phyloP scores from a whole-genome alignment of 164 flowering plant genomes.

The Malania oleifera region DNA sequence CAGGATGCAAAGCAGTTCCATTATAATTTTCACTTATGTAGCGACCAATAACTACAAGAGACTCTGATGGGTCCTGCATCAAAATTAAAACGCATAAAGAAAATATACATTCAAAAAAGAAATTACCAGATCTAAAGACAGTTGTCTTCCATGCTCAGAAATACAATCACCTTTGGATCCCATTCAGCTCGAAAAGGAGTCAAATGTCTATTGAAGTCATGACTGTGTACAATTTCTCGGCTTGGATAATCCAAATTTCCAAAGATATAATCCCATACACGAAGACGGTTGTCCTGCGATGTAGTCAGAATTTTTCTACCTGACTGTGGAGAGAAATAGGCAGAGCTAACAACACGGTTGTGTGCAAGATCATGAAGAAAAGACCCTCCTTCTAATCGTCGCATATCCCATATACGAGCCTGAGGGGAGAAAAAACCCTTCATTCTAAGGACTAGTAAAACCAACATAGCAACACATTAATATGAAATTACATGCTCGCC shows the following conservation, averaged over 20 bases:
- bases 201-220: conserved; percentile 85
- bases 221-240: conserved; percentile 91
- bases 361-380: conserved; percentile 57
- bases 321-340: conserved; percentile 76
- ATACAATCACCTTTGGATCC: conserved; percentile 81
- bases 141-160: neutral
- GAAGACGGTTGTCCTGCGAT: conserved; percentile 78
- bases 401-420: conserved; percentile 95
- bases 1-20: conserved; percentile 90
- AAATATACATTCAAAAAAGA: neutral
- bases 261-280: conserved; percentile 87
- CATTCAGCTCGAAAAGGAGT: conserved; percentile 93
- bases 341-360: conserved; percentile 83
- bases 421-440: conserved; percentile 17
- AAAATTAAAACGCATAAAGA: neutral
- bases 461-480: too few relatives aligned
- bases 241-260: conserved; percentile 78
- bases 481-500: too few relatives aligned
- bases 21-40: conserved; percentile 92
- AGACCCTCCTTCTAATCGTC: conserved; percentile 56
- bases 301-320: conserved; percentile 87
- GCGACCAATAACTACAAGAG: conserved; percentile 89
- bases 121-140: neutral
- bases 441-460: neutral
- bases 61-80: conserved; percentile 81